Conservation (phyloP, 1,284 basidiomycete genomes). For the Mrakiaceae sp. region DNA sequence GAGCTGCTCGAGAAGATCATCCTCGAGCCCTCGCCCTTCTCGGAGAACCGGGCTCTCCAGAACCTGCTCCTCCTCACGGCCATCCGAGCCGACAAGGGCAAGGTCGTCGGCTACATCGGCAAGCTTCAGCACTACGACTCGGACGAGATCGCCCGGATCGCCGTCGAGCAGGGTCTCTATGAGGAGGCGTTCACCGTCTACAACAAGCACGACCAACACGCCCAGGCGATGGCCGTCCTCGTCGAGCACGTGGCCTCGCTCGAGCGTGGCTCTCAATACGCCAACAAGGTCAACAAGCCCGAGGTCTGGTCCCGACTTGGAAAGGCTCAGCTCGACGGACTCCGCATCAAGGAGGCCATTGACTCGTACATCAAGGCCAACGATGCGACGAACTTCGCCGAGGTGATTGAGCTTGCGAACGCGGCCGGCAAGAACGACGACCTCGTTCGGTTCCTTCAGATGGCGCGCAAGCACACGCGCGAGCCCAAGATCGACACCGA, state of each 20-base stretch:
- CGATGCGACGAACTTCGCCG: constrained; percentile 87
- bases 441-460: constrained; percentile 92
- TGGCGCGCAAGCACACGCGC: constrained; percentile 95
- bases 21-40: constrained; percentile 93
- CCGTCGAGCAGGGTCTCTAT: constrained; percentile 88
- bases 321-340: constrained; percentile 97
- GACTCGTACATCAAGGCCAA: constrained; percentile 99
- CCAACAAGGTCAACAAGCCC: constrained; percentile 91
- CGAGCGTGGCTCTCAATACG: constrained; percentile 91
- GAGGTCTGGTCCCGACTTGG: constrained; percentile 95
- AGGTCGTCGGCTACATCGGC: constrained; percentile 97
- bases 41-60: constrained; percentile 91
- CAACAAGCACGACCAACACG: constrained; percentile 88
- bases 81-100: constrained; percentile 95
- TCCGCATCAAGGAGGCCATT: constrained; percentile 96
- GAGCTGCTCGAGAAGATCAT: constrained; percentile 98
- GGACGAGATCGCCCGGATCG: constrained; percentile 91
- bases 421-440: constrained; percentile 98
- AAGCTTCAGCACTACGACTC: constrained; percentile 92
- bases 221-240: constrained; percentile 90
- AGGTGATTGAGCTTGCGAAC: constrained; percentile 94
- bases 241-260: constrained; percentile 98
- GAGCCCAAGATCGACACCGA: constrained; percentile 99
- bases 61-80: constrained; percentile 91
- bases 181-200: constrained; percentile 96